Evolutionary conservation across 2,329 filamentous ascomycete genomes (phyloP), one percentile per base, ranked within the genome.

Genomic region (Cladosporium sp.): DNA sequence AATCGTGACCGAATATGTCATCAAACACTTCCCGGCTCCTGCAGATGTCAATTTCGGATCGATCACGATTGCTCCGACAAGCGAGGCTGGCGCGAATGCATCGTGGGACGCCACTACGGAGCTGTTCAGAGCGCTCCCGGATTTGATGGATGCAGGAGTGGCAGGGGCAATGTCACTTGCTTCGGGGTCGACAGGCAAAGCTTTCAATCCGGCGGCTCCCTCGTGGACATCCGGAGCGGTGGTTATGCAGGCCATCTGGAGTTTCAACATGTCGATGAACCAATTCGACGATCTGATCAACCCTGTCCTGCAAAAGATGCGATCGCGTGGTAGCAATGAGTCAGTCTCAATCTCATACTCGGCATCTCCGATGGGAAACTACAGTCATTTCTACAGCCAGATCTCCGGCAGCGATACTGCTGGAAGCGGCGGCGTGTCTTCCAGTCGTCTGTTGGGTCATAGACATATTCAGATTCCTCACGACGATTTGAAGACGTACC

Each of bases 371-470:
- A 55, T 59, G 41, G 48, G 42, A 25, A 63, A 65, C 36, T 48
- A 48, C 8, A 40, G n/a, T 11, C n/a, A 52, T 62, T 68, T 64
- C 42, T 63, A 65, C 45, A 57, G 52, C 7, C 30, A 46, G 15
- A 62, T 62, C 7, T 66, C 63, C 8, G 61, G 53, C 27, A 52
- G 45, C 33, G 53, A 61, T 4, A 57, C 55, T 2, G 59, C 68
- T 19, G 69, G 69, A 7, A 56, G 55, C 6, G 56, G 58, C 4
- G 62, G 59, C 11, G 52, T 66, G 2, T 62, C 64, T 5, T 63
- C 64, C 7, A 68, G 63, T 30, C 65, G 68, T 9, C 56, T 72
- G 3, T 49, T 72, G 0, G 68, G 69, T 4, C 55, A 58, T 1
- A 53, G 60, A 9, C 65, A 69, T 42, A 51, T 60, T 0, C 54